These are phyloP conservation scores for Eucalyptus polybractea DNA, from an alignment of 345 rosid genomes.

Conservation along the genomic window DNA sequence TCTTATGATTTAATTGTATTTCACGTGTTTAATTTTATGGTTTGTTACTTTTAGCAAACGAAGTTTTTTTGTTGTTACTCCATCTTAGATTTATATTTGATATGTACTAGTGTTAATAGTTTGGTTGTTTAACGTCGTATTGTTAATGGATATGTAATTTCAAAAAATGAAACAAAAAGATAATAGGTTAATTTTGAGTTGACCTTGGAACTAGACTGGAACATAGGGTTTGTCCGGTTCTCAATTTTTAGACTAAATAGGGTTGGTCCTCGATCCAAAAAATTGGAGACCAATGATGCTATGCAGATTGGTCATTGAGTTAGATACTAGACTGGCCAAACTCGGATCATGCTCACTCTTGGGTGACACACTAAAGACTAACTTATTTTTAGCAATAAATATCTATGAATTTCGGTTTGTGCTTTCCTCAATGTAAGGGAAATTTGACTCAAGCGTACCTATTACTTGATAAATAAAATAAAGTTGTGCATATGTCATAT, in stretches of 20 bases:
- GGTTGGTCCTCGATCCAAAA: accelerated
- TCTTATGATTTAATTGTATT: neutral
- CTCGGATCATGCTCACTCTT: neutral
- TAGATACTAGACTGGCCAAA: neutral
- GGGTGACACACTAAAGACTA: neutral
- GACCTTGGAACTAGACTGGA: accelerated
- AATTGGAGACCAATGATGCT: neutral
- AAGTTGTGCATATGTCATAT: neutral
- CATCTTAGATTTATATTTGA: neutral
- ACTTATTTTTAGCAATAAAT: neutral
- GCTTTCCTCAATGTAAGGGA: neutral
- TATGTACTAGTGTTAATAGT: neutral
- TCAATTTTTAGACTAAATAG: neutral
- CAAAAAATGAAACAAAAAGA: neutral
- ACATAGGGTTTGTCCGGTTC: accelerated
- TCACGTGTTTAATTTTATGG: neutral
- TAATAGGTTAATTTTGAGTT: neutral
- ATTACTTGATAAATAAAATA: no score
- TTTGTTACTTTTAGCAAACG: no score
- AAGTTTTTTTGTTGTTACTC: no score
- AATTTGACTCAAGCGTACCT: neutral
- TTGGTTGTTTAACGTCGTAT: neutral
- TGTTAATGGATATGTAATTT: neutral
- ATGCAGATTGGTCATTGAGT: neutral
- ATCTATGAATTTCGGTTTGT: neutral